Evolutionary conservation across 208 protist species (phyloP).

Genomic region (Kentomonas sorsogonicus): DNA sequence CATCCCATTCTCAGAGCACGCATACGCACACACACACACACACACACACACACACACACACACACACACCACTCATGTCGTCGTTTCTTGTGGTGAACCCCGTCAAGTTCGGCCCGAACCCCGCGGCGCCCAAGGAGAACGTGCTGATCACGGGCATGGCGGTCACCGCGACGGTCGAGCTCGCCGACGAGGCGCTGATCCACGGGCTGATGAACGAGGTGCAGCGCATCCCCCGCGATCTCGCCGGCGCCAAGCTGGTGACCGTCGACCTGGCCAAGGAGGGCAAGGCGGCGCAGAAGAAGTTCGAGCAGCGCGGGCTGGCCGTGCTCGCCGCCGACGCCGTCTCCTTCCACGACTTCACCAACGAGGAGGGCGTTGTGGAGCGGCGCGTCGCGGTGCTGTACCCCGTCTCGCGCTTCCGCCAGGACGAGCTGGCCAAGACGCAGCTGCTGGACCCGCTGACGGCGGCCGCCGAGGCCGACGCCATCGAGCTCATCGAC

Average conservation of each 20-base stretch:
- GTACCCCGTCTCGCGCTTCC: conserved; percentile 59
- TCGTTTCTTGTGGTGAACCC: conserved; percentile 28
- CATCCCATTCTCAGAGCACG: too few relatives aligned
- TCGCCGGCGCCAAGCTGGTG: conserved; percentile 16
- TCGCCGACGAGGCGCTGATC: too few relatives aligned
- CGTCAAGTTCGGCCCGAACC: conserved; percentile 21
- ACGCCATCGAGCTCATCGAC: conserved; percentile 54
- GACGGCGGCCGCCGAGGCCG: conserved; percentile 16
- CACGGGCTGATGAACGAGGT: too few relatives aligned
- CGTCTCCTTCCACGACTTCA: conserved; percentile 70
- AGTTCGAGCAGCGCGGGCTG: conserved; percentile 37
- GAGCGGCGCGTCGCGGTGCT: conserved; percentile 54
- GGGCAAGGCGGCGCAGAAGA: conserved; percentile 12
- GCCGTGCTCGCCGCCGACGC: conserved; percentile 40
- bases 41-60: too few relatives aligned
- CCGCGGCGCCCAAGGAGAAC: conserved; percentile 21
- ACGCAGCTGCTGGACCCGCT: conserved; percentile 46
- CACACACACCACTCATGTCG: conserved; percentile 20
- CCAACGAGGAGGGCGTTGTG: conserved; percentile 41
- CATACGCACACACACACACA: too few relatives aligned
- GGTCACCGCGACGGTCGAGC: too few relatives aligned
- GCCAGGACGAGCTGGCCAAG: conserved; percentile 45
- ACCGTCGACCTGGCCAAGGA: conserved; percentile 22
- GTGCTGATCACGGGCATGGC: conserved; percentile 18
- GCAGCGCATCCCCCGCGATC: conserved; percentile 15